Evolutionary conservation across 768 basidiomycete genomes (phyloP), one percentile per base, ranked within the genome.

Genomic region (Leccinum subgranulosum): DNA sequence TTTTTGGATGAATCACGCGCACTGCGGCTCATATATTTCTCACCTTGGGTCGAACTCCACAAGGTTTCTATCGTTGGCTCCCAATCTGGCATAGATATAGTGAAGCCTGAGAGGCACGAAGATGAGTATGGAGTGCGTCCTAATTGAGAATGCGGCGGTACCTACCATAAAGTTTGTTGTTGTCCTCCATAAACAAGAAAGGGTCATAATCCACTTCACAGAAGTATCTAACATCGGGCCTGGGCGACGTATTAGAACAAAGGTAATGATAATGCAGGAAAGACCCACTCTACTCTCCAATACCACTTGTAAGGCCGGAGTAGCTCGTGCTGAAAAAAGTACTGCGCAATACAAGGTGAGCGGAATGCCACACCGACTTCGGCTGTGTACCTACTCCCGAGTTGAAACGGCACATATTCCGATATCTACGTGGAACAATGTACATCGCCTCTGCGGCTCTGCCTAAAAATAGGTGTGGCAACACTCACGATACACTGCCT

Each of bases 401-500:
- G 69, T 88, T 86, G 72, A 82, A 90, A 36, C 87, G 77, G 67
- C 88, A 89, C 88, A 90, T 88, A 54, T 88, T 86, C 15, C 86
- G 79, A 62, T 90, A 88, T n/a, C 76, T 80, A 21, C 34, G 6
- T 23, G 11, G 48, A 25, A 15, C 10, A 39, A 41, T 50, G 15
- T 7, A 6, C 17, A 28, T 48, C 9, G 14, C 9, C 23, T n/a
- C 6, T 43, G 14, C 21, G 14, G 9, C 23, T n/a, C 6, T 47
- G 14, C 21, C 31, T 1, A 33, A 25, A 46, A n/a, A 27, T 10
- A 27, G 6, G 28, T 19, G 34, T 19, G 49, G 41, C n/a, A 10
- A 52, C 7, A 73, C 75, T 63, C 53, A 79, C 77, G 79, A 73
- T 6, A 80, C 73, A 57, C 79, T 80, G 36, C 76, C 79, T 79